Percentiles rank a stretch among this genome's conserved stretches.
These are phyloP conservation scores for Penicillium verhagenii DNA, from an alignment of 495 filamentous ascomycete species.

Conservation along the genomic window DNA sequence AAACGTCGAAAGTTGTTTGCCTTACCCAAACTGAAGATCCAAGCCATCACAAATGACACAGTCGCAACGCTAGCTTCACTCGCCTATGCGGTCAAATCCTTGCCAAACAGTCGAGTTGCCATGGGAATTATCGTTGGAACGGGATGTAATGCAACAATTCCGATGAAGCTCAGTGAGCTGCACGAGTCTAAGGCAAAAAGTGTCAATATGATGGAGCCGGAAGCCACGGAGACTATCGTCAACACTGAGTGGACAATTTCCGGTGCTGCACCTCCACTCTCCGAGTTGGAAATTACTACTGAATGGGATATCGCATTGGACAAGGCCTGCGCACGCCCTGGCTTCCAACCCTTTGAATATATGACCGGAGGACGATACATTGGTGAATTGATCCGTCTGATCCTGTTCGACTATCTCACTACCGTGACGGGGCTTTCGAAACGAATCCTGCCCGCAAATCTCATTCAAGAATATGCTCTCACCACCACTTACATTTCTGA, in stretches of 20 bases:
- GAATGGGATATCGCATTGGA: slow-evolving; percentile 72
- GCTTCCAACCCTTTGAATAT: slow-evolving; percentile 85
- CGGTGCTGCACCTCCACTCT: slow-evolving; percentile 65
- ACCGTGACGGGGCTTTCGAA: slow-evolving; percentile 33
- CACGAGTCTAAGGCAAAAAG: slow-evolving; percentile 59
- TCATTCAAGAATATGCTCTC: slow-evolving; percentile 61
- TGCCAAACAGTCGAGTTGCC: slow-evolving; percentile 67
- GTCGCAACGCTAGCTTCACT: slow-evolving; percentile 78
- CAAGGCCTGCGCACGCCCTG: slow-evolving; percentile 62
- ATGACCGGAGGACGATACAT: slow-evolving; percentile 84
- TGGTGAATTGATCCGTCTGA: slow-evolving; percentile 75
- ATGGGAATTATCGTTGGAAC: slow-evolving; percentile 85
- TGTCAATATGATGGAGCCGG: slow-evolving; percentile 38
- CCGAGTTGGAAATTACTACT: slow-evolving; percentile 61
- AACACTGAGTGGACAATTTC: slow-evolving; percentile 89
- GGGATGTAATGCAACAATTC: slow-evolving; percentile 79
- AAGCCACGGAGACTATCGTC: slow-evolving; percentile 62
- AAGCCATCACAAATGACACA: slow-evolving; percentile 79
- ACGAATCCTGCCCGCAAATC: slow-evolving; percentile 52
- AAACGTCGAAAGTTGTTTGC: slow-evolving; percentile 48
- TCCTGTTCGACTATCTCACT: slow-evolving; percentile 65
- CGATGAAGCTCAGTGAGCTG: slow-evolving; percentile 62
- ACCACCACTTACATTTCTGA: slow-evolving; percentile 70
- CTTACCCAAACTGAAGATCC: slow-evolving; percentile 66
- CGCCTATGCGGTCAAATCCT: slow-evolving; percentile 61